Conservation (phyloP, 1,284 basidiomycete species). For the Marasmius tenuissimus region DNA sequence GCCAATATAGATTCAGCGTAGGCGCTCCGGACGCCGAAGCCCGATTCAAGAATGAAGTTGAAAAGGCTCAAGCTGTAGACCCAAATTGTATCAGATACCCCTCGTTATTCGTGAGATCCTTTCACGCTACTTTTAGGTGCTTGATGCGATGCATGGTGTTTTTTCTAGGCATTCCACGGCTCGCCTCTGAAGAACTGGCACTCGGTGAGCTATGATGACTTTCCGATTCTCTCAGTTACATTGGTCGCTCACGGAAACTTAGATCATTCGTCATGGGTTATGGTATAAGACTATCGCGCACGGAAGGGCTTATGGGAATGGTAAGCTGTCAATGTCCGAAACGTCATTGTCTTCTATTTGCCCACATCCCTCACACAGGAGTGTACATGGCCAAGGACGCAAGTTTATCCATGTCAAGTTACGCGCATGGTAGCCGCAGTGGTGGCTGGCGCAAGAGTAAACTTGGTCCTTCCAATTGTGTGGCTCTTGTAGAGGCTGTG, state of each 20-base stretch:
- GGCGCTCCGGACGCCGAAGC: conserved; percentile 67
- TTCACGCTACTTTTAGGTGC: not conserved
- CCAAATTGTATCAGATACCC: conserved; percentile 46
- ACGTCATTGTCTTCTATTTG: not conserved
- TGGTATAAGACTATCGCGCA: conserved; percentile 53
- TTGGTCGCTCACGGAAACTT: not conserved
- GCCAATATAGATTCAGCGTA: conserved; percentile 63
- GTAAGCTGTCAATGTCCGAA: conserved; percentile 26
- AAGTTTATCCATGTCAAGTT: conserved; percentile 41
- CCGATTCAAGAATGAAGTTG: conserved; percentile 48
- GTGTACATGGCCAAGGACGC: conserved; percentile 66
- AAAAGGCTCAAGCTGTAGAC: conserved; percentile 33
- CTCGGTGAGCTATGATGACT: conserved; percentile 41
- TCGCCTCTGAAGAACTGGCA: conserved; percentile 63
- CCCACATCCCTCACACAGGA: conserved; percentile 31
- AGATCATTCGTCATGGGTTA: conserved; percentile 67
- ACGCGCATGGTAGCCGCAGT: conserved; percentile 33
- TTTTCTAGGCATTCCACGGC: conserved; percentile 58
- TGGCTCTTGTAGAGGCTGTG: conserved; percentile 62
- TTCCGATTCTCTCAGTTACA: not conserved
- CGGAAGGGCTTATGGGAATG: conserved; percentile 60
- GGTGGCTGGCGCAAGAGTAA: conserved; percentile 49
- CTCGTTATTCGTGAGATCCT: conserved; percentile 48
- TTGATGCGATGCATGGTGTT: not conserved
- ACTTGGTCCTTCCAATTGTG: conserved; percentile 41